A percentile compares a stretch with the other conserved stretches of the same genome.
Evolutionary conservation across 2,329 filamentous ascomycete species (phyloP).

Genomic region (Botrytis fabae): DNA sequence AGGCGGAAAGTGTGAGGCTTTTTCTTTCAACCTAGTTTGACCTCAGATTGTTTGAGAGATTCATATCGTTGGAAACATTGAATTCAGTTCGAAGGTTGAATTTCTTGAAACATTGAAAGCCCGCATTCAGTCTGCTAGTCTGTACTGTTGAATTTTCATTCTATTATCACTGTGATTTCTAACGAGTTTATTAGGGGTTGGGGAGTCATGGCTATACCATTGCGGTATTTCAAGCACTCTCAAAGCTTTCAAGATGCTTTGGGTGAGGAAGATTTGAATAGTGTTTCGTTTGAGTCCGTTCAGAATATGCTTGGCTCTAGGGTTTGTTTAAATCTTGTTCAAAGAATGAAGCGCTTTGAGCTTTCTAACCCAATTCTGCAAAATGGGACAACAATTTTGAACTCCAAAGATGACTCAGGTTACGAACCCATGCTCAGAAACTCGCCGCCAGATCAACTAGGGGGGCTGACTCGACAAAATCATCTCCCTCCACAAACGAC

Average conservation of each 20-base stretch:
- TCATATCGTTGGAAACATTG: neutral
- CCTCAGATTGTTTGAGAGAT: neutral
- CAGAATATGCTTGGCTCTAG: neutral
- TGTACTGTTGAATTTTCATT: neutral
- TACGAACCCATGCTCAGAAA: neutral
- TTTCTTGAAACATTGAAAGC: neutral
- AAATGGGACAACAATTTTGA: neutral
- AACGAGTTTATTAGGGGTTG: conserved; percentile 30
- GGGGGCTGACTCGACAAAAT: neutral
- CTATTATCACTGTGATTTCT: neutral
- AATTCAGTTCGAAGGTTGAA: neutral
- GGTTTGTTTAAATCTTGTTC: neutral
- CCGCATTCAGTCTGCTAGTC: neutral
- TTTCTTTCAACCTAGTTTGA: neutral
- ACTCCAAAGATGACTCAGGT: neutral
- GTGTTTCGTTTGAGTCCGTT: neutral
- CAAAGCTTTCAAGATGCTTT: conserved; percentile 26
- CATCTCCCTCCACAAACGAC: neutral
- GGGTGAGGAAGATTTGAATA: conserved; percentile 8
- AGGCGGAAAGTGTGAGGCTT: neutral
- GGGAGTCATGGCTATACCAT: conserved; percentile 35
- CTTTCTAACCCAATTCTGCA: neutral
- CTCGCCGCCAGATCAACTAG: neutral
- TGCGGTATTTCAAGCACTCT: conserved; percentile 28
- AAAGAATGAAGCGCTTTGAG: neutral